phyloP scores from a whole-genome alignment of 2,329 filamentous ascomycete genomes.

The Colletotrichum chrysophilum region DNA sequence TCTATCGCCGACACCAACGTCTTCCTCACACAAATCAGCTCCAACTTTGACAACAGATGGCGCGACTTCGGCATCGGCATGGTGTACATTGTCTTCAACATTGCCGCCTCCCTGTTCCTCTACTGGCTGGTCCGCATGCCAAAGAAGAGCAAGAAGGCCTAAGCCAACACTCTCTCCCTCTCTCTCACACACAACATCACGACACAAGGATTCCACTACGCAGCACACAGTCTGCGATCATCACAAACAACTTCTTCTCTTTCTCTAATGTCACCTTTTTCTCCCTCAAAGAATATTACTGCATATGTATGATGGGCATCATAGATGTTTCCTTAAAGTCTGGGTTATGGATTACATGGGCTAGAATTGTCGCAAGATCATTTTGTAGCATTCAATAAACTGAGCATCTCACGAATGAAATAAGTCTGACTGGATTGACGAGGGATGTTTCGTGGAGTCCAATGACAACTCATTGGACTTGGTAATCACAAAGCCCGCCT shows the following conservation, averaged over 20 bases:
- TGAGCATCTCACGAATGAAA: not conserved
- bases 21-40: conserved; percentile 43
- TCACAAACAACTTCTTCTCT: not conserved
- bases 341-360: not conserved
- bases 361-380: not conserved
- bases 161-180: not conserved
- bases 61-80: conserved; percentile 61
- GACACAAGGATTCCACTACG: not conserved
- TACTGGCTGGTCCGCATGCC: conserved; percentile 50
- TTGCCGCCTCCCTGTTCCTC: conserved; percentile 48
- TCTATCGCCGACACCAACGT: conserved; percentile 37
- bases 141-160: conserved; percentile 24
- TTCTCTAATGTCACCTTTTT: not conserved
- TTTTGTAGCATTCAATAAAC: not conserved
- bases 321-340: not conserved
- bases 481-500: not conserved
- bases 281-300: not conserved
- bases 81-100: conserved; percentile 56
- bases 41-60: conserved; percentile 55
- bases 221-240: not conserved
- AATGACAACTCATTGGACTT: not conserved
- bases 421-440: not conserved
- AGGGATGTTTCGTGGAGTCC: not conserved
- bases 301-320: not conserved
- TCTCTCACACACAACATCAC: not conserved